These are phyloP conservation scores for Neoboletus brunneissimus DNA, from an alignment of 768 basidiomycete species.

Conservation along the genomic window DNA sequence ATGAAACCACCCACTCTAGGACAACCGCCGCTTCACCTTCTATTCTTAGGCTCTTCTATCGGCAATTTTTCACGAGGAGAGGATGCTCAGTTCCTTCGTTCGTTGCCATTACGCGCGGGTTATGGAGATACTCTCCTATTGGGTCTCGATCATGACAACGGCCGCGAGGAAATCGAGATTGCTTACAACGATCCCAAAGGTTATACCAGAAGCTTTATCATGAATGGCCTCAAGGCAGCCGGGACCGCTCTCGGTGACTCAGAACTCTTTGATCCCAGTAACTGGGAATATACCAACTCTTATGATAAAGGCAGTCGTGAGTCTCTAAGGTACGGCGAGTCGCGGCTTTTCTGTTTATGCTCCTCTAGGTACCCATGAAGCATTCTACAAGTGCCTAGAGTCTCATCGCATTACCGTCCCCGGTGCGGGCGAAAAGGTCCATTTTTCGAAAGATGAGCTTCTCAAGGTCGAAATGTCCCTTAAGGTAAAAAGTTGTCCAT, in stretches of 20 bases:
- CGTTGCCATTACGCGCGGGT: constrained; percentile 72
- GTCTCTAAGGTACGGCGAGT: constrained; percentile 16
- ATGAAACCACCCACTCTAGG: constrained; percentile 48
- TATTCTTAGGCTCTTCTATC: constrained; percentile 90
- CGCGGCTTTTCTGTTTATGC: not conserved
- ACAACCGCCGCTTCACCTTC: constrained; percentile 65
- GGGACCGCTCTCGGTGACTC: constrained; percentile 68
- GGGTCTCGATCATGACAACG: constrained; percentile 87
- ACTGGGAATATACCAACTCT: constrained; percentile 70
- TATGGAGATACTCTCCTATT: constrained; percentile 81
- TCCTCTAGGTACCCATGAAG: constrained; percentile 74
- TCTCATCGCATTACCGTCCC: constrained; percentile 58
- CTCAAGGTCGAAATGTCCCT: constrained; percentile 84
- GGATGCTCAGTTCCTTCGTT: constrained; percentile 69
- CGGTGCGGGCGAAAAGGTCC: constrained; percentile 39
- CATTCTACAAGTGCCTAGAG: constrained; percentile 69
- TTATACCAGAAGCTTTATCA: constrained; percentile 71
- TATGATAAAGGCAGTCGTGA: constrained; percentile 56
- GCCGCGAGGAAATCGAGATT: constrained; percentile 62
- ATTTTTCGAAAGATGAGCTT: constrained; percentile 69
- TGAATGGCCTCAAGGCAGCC: constrained; percentile 78
- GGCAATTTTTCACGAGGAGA: constrained; percentile 83
- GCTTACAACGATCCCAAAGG: constrained; percentile 87
- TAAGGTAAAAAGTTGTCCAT: constrained; percentile 57
- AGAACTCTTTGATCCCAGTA: constrained; percentile 54